Percentiles rank a stretch among this genome's conserved stretches.
These are phyloP conservation scores for Globisporangium nodosum DNA, from an alignment of 352 stramenopile species.

Conservation along the genomic window DNA sequence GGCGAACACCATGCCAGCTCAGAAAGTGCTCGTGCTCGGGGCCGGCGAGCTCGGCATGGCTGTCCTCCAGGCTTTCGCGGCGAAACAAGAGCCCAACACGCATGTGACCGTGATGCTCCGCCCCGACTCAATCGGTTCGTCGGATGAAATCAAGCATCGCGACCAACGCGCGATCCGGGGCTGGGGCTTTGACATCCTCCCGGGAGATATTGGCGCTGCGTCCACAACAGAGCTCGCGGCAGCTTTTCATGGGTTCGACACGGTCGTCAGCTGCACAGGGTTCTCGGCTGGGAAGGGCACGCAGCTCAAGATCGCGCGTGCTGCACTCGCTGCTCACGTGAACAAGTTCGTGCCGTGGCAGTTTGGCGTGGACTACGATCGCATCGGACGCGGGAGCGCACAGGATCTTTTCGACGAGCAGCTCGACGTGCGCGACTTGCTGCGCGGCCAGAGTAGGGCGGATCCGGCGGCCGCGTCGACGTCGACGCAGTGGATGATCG, in stretches of 20 bases:
- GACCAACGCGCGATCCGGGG: no score
- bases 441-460: constrained; percentile 2
- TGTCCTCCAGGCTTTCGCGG: constrained; percentile 5
- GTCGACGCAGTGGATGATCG: constrained; percentile 10
- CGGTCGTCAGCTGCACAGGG: constrained; percentile 8
- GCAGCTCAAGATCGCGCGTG: constrained; percentile 11
- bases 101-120: no score
- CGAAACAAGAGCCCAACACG: neutral
- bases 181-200: no score
- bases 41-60: constrained; percentile 6
- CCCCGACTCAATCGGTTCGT: no score
- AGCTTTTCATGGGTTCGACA: constrained; percentile 1
- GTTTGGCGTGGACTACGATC: constrained; percentile 15
- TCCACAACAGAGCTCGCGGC: no score
- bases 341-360: constrained; percentile 11
- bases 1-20: neutral
- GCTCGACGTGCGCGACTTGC: constrained; percentile 12
- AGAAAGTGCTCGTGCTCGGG: constrained; percentile 10
- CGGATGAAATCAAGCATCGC: no score
- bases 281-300: constrained; percentile 11
- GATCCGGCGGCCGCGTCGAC: neutral
- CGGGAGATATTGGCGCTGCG: no score
- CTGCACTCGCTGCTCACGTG: constrained; percentile 6
- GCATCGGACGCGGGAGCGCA: constrained; percentile 4
- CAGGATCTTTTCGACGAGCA: constrained; percentile 15